A percentile compares a stretch with the other conserved stretches of the same genome.
Conservation (phyloP, 371 early-diverging fungal species). For the Mucor circinelloides region DNA sequence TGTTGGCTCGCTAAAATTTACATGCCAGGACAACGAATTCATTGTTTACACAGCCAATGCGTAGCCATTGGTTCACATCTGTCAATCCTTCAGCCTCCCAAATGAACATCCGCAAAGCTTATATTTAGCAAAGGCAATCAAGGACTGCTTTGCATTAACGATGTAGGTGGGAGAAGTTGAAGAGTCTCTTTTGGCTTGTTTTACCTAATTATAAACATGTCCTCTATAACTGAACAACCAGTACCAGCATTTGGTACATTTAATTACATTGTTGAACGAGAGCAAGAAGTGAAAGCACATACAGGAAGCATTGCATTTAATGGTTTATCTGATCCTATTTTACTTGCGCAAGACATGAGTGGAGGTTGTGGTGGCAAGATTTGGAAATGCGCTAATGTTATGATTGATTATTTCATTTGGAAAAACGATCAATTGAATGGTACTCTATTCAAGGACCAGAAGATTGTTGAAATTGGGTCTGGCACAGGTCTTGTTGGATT, state of each 20-base stretch:
- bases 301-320: constrained; percentile 10
- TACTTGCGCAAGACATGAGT: constrained; percentile 41
- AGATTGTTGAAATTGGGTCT: constrained; percentile 45
- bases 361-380: constrained; percentile 56
- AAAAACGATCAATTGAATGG: constrained; percentile 21
- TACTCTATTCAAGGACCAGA: constrained; percentile 17
- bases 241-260: background rate
- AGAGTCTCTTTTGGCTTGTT: background rate
- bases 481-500: constrained; percentile 55
- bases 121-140: background rate
- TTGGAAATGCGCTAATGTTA: constrained; percentile 52
- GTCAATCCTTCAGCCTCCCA: background rate
- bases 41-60: background rate
- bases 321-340: constrained; percentile 21
- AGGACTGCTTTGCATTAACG: background rate
- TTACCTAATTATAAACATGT: background rate
- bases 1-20: too few relatives aligned
- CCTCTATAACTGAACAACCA: background rate
- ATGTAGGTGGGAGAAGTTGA: background rate
- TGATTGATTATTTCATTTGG: constrained; percentile 48
- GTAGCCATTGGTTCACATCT: background rate
- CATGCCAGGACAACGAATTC: background rate
- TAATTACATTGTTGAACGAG: constrained; percentile 9
- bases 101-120: background rate
- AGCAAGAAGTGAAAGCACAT: constrained; percentile 18